Evolutionary conservation across 1,284 basidiomycete species (phyloP).

Genomic region (Wolfiporia cocos): DNA sequence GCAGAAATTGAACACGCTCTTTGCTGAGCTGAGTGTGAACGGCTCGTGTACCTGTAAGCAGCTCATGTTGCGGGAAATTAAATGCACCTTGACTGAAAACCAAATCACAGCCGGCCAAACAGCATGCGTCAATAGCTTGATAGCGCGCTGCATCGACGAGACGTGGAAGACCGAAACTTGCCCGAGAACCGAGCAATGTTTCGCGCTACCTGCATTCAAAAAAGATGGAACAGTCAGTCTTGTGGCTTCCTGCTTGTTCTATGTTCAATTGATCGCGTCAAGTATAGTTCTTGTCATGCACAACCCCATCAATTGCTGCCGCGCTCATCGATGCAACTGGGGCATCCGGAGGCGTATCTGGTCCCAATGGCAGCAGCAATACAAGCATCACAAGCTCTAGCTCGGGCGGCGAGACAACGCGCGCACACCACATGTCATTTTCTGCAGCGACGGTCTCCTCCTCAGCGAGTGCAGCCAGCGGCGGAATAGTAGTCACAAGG

Average conservation of each 20-base stretch:
- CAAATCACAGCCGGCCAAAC: conserved; percentile 37
- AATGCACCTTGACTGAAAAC: too few species aligned
- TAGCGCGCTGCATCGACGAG: conserved; percentile 35
- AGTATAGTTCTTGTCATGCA: conserved; percentile 38
- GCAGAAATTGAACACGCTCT: conserved; percentile 43
- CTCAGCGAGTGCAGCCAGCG: neutral
- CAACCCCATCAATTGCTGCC: conserved; percentile 35
- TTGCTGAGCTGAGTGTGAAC: conserved; percentile 28
- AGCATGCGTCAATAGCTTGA: conserved; percentile 36
- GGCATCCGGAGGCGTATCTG: conserved; percentile 9
- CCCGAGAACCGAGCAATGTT: conserved; percentile 32
- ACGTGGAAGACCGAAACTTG: conserved; percentile 36
- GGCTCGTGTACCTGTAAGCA: conserved; percentile 42
- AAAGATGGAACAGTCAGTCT: conserved; percentile 38
- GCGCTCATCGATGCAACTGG: conserved; percentile 39
- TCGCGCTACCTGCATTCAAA: conserved; percentile 38
- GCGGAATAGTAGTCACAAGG: conserved; percentile 19
- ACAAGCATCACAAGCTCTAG: neutral
- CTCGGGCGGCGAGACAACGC: too few species aligned
- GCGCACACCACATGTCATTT: too few species aligned
- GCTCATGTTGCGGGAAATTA: too few species aligned
- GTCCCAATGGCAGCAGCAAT: neutral
- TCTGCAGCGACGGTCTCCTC: neutral
- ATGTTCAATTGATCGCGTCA: neutral
- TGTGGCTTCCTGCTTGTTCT: neutral